Base-by-base conservation (phyloP, 1,284 basidiomycete species). In the Xerocomus nothofagi region DNA sequence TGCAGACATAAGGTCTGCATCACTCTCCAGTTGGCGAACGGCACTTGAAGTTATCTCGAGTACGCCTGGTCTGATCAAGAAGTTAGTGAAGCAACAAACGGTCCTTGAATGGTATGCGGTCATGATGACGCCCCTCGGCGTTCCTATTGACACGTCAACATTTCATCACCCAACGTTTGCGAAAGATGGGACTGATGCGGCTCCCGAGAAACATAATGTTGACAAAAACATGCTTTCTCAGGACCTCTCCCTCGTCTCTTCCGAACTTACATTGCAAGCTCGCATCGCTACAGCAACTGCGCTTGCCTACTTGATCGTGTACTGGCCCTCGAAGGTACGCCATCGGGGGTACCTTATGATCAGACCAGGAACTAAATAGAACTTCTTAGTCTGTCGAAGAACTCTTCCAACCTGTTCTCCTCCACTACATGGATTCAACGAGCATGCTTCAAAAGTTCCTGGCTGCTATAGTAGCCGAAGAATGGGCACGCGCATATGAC, bases 191-290 rank as follows among this genome's bases (percentile, higher is more conserved):
- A 60, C 58, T 38, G 74, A 72, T 49, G 67, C 65, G 18, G 71
- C 72, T 4, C 71, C 60, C 2, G 87, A 92, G 62, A 79, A 84
- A 29, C 91, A 99, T 67, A 96, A 98, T 60, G 91, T 99, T 24
- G 97, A 99, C 75, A 98, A 94, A 75, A 91, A 90, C 51, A 95
- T 99, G 83, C 77, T 98, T 40, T 79, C 84, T 0, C 95, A 98
- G 64, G 97, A 99, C 66, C 73, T 96, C 46, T 84, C 91, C 0
- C 76, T 99, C 18, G 78, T 99, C 23, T 78, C 88, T 7, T 73
- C 82, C 14, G 95, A 98, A 61, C 75, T 84, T 1, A 84, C 94
- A 26, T 73, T 97, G 49, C 84, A 90, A 55, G 93, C 92, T 15
- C 80, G 97, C 32, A 72, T 98, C 4, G 85, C 89, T 4, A 82